Conservation (phyloP, 441 rosid genomes). For the Bocquillonia castaneifolia region DNA sequence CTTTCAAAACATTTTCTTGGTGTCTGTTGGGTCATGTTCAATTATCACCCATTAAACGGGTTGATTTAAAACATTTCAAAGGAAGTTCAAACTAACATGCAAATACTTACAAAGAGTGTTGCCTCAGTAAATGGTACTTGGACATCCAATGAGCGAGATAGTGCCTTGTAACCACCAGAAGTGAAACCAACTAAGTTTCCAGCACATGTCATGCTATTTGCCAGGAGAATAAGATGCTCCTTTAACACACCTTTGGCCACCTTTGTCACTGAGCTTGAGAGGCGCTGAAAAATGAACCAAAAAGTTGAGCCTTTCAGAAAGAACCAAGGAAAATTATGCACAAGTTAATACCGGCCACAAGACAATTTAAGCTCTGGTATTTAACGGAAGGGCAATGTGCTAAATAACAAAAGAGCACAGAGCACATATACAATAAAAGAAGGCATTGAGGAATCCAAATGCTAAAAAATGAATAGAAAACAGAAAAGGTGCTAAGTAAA, state of each 20-base stretch:
- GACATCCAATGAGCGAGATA: conserved; percentile 63
- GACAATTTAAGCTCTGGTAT: not conserved
- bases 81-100: conserved; percentile 11
- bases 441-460: not conserved
- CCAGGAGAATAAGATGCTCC: conserved; percentile 88
- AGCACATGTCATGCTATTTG: conserved; percentile 82
- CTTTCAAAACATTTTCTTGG: conserved; percentile 88
- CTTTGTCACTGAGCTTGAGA: conserved; percentile 70
- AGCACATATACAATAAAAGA: not conserved
- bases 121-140: conserved; percentile 98
- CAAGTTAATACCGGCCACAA: too few species aligned
- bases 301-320: conserved; percentile 13
- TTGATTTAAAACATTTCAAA: conserved; percentile 13
- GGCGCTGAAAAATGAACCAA: conserved; percentile 61
- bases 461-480: not conserved
- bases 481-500: not conserved
- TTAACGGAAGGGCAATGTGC: not conserved
- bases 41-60: conserved; percentile 7
- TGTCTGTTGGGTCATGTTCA: conserved; percentile 44
- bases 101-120: conserved; percentile 67
- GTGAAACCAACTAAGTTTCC: conserved; percentile 89
- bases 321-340: conserved; percentile 4
- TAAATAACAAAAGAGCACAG: not conserved
- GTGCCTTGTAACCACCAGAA: conserved; percentile 75
- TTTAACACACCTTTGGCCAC: conserved; percentile 83